These are phyloP conservation scores for Telopea speciosissima DNA, from an alignment of 177 flowering plant species.

Conservation along the genomic window DNA sequence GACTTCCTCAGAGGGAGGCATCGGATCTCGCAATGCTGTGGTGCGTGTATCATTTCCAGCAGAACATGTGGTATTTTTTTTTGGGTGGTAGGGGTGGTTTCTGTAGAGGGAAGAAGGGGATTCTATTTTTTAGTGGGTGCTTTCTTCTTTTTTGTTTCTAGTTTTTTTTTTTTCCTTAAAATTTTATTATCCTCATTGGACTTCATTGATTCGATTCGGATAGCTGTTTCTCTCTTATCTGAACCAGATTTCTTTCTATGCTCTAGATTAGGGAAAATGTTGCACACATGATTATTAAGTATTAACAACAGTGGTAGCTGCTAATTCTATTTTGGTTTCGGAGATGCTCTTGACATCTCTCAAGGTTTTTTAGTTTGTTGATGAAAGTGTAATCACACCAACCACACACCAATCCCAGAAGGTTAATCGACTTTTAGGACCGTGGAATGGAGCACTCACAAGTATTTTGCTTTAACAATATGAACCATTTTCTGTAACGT, in stretches of 20 bases:
- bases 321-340: too few relatives aligned
- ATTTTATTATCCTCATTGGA: too few relatives aligned
- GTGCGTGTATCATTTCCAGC: constrained; percentile 28
- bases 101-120: constrained; percentile 28
- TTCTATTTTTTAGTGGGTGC: constrained; percentile 9
- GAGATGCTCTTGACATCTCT: too few relatives aligned
- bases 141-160: not conserved
- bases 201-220: not conserved
- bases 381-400: too few relatives aligned
- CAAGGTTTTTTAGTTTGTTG: too few relatives aligned
- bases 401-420: too few relatives aligned
- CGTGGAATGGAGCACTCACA: too few relatives aligned
- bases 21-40: constrained; percentile 14
- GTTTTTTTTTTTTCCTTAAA: too few relatives aligned
- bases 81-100: constrained; percentile 3
- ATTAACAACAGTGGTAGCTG: too few relatives aligned
- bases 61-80: constrained; percentile 17
- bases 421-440: too few relatives aligned
- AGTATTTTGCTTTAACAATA: too few relatives aligned
- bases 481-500: too few relatives aligned
- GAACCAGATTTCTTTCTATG: not conserved
- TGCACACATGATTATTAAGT: not conserved
- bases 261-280: not conserved
- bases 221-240: not conserved
- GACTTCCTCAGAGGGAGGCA: constrained; percentile 7